phyloP scores from a whole-genome alignment of 2,329 filamentous ascomycete genomes.

The Chalaropsis ovoidea region DNA sequence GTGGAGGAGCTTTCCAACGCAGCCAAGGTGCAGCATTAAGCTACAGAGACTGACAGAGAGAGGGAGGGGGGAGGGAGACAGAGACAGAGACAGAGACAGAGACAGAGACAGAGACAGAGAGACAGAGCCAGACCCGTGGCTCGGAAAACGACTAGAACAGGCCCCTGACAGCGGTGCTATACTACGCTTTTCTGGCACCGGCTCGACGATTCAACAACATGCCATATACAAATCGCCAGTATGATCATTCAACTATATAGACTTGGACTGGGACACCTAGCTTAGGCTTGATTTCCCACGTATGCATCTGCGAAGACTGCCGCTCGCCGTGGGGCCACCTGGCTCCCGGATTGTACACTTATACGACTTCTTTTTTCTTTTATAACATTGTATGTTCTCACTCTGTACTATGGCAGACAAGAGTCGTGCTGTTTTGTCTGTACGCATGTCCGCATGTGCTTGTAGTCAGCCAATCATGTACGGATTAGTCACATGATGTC shows the following conservation, averaged over 20 bases:
- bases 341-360: background rate
- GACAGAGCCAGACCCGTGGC: background rate
- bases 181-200: background rate
- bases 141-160: background rate
- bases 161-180: background rate
- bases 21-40: constrained; percentile 12
- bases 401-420: too few relatives aligned
- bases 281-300: background rate
- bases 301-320: constrained; percentile 5
- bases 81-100: background rate
- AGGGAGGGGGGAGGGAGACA: background rate
- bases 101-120: background rate
- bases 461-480: background rate
- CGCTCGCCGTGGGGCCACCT: background rate
- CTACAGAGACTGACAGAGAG: background rate
- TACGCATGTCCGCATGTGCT: too few relatives aligned
- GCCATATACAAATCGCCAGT: background rate
- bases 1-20: constrained; percentile 31
- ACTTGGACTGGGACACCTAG: background rate
- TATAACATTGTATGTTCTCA: background rate
- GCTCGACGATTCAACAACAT: constrained; percentile 4
- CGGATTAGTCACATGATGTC: background rate
- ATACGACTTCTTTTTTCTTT: background rate
- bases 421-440: too few relatives aligned
- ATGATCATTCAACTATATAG: constrained; percentile 9